Conservation (phyloP, 2,329 filamentous ascomycete species). For the Verticillium zaregamsianum region DNA sequence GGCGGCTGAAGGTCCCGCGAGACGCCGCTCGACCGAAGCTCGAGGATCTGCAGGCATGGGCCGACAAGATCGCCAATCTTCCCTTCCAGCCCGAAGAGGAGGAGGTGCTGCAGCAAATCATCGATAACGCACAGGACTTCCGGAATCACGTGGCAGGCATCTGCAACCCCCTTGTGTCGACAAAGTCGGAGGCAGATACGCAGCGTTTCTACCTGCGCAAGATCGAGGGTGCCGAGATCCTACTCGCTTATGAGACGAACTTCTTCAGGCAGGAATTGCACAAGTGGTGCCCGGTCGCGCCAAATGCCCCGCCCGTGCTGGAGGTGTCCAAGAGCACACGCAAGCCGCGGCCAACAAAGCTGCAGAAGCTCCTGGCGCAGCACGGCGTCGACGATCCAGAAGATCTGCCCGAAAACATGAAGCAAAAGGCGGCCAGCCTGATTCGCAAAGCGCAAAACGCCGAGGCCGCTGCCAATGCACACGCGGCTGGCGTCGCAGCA, state of each 20-base stretch:
- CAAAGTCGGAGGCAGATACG: slow-evolving; percentile 79
- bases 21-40: slow-evolving; percentile 94
- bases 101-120: slow-evolving; percentile 77
- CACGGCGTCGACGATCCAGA: slow-evolving; percentile 88
- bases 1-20: slow-evolving; percentile 92
- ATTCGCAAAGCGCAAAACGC: slow-evolving; percentile 67
- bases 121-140: slow-evolving; percentile 80
- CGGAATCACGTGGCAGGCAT: slow-evolving; percentile 75
- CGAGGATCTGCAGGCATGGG: slow-evolving; percentile 80
- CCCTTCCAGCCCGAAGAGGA: slow-evolving; percentile 98
- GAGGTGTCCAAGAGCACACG: slow-evolving; percentile 87
- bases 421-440: slow-evolving; percentile 69
- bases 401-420: slow-evolving; percentile 77
- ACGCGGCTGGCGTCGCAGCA: slow-evolving; percentile 10
- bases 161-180: slow-evolving; percentile 77
- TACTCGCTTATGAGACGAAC: slow-evolving; percentile 91
- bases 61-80: slow-evolving; percentile 72
- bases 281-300: slow-evolving; percentile 88
- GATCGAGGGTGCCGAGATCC: slow-evolving; percentile 92
- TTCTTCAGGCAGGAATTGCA: slow-evolving; percentile 95
- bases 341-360: slow-evolving; percentile 93
- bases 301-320: slow-evolving; percentile 77
- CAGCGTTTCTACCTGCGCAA: slow-evolving; percentile 95
- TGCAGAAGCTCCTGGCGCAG: slow-evolving; percentile 89
- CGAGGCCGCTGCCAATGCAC: slow-evolving; percentile 42